These are phyloP conservation scores for Zopfochytrium polystomum DNA, from an alignment of 371 early-diverging fungal species.

Conservation along the genomic window DNA sequence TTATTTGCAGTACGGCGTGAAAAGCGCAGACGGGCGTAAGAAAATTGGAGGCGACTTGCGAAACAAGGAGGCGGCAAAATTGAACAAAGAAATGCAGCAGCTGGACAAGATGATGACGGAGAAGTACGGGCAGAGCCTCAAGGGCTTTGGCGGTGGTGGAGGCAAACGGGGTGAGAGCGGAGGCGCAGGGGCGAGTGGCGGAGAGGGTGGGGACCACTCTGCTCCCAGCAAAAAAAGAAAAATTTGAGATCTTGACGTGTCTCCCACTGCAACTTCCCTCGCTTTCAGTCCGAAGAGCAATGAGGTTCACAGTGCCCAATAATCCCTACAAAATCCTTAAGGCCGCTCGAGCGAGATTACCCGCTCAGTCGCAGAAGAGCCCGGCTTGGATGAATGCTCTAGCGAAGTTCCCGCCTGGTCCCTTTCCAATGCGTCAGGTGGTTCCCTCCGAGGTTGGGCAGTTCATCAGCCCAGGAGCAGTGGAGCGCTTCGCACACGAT, in stretches of 20 bases:
- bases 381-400: constrained; percentile 14
- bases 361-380: too few species aligned
- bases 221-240: not conserved
- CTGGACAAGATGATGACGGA: constrained; percentile 41
- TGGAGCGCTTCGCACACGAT: not conserved
- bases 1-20: constrained; percentile 78
- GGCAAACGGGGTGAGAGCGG: not conserved
- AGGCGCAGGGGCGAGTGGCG: not conserved
- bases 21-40: constrained; percentile 68
- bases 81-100: constrained; percentile 42
- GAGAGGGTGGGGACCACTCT: not conserved
- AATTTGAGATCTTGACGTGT: too few species aligned
- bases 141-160: not conserved
- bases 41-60: constrained; percentile 36
- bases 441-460: constrained; percentile 15
- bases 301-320: too few species aligned
- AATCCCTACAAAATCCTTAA: too few species aligned
- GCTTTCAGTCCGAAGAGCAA: too few species aligned
- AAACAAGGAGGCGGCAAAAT: constrained; percentile 23
- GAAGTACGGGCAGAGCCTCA: constrained; percentile 36
- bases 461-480: not conserved
- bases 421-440: constrained; percentile 5
- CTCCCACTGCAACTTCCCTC: too few species aligned
- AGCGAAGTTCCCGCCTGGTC: constrained; percentile 7
- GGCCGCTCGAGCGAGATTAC: not conserved